phyloP scores from a whole-genome alignment of 805 yeast species.

The Saturnispora sekii region DNA sequence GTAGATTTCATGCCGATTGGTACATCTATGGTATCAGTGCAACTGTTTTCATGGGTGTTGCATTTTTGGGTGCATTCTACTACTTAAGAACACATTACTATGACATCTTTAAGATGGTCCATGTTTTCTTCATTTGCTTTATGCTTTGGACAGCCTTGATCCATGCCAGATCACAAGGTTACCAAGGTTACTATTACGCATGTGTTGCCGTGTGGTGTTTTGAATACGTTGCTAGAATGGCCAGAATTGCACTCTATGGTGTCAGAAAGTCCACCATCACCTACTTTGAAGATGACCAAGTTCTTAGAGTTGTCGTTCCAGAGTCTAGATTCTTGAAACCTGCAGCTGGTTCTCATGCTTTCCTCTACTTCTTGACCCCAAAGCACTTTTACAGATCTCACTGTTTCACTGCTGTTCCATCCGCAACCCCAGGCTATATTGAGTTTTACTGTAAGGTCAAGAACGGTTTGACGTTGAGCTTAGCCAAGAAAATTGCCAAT shows the following conservation, averaged over 20 bases:
- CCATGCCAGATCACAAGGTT: constrained; percentile 37
- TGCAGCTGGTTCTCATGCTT: constrained; percentile 52
- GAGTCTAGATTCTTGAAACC: constrained; percentile 42
- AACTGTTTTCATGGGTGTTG: constrained; percentile 24
- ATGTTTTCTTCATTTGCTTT: constrained; percentile 43
- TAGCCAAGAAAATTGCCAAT: constrained; percentile 24
- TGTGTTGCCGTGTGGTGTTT: constrained; percentile 42
- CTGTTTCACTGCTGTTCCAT: constrained; percentile 53
- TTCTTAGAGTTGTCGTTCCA: constrained; percentile 37
- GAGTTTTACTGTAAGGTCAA: constrained; percentile 41
- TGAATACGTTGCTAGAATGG: constrained; percentile 42
- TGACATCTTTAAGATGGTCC: constrained; percentile 52
- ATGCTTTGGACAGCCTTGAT: constrained; percentile 49
- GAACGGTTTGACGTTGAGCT: constrained; percentile 45
- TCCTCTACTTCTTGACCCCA: constrained; percentile 45
- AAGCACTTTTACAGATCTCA: constrained; percentile 45
- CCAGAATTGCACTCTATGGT: constrained; percentile 30
- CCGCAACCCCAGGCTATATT: constrained; percentile 28
- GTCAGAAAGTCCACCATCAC: constrained; percentile 24
- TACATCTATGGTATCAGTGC: constrained; percentile 28
- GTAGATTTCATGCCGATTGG: constrained; percentile 24
- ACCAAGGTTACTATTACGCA: constrained; percentile 27
- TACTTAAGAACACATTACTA: constrained; percentile 45
- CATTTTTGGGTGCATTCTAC: constrained; percentile 16
- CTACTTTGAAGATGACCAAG: constrained; percentile 35